Conservation (phyloP, 2,329 filamentous ascomycete species). For the Cladobotryum mycophilum region DNA sequence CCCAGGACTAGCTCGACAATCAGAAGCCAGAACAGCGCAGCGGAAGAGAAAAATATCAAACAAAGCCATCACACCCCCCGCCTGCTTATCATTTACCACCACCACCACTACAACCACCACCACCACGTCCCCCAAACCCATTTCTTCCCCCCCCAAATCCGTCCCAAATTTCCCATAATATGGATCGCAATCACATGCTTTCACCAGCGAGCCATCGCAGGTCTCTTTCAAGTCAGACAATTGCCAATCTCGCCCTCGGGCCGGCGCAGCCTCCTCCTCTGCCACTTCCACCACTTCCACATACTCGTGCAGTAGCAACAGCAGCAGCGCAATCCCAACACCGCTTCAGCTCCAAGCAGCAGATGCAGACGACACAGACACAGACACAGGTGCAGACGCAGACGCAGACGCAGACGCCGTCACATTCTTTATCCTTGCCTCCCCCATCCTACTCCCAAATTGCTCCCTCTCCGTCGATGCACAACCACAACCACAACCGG, state of each 20-base stretch:
- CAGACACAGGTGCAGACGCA: background rate
- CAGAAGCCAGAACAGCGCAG: no score
- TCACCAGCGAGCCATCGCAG: slow-evolving; percentile 7
- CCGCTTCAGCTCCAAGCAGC: background rate
- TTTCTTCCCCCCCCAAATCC: slow-evolving; percentile 1
- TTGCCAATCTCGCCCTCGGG: background rate
- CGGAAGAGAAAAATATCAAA: no score
- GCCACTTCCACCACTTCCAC: slow-evolving; percentile 1
- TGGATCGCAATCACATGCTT: slow-evolving; percentile 21
- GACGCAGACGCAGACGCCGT: slow-evolving; percentile 2
- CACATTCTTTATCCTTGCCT: background rate
- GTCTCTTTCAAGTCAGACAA: background rate
- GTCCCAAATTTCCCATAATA: background rate
- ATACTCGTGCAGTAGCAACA: background rate
- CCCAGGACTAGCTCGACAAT: no score
- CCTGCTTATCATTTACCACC: background rate
- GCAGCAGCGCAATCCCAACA: background rate
- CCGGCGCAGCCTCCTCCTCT: background rate
- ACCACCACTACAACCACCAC: background rate
- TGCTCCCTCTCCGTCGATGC: slow-evolving; percentile 7
- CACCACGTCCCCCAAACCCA: background rate
- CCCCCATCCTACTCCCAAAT: slow-evolving; percentile 7
- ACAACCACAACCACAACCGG: slow-evolving; percentile 4
- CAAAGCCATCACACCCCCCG: no score
- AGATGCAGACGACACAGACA: slow-evolving; percentile 6